Conservation (phyloP, 192 early-diverging fungal genomes). For the Coemansia sp. region DNA sequence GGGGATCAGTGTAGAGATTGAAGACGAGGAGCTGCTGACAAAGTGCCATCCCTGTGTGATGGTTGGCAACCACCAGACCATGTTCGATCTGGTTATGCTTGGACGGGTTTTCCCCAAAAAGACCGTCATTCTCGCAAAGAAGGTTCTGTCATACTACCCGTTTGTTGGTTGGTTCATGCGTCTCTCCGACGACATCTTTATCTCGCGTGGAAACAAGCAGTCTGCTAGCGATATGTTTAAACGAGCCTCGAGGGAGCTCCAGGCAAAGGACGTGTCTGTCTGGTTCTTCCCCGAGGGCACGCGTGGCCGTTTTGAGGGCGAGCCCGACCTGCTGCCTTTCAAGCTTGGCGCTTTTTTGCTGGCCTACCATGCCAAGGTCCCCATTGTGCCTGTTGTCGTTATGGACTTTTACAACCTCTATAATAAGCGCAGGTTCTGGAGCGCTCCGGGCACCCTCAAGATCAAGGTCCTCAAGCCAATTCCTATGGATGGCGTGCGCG, state of each 20-base stretch:
- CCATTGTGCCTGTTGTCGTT: constrained; percentile 85
- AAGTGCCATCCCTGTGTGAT: constrained; percentile 62
- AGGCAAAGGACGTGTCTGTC: constrained; percentile 73
- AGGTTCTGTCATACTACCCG: constrained; percentile 70
- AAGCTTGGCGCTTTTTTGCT: constrained; percentile 95
- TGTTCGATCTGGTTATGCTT: constrained; percentile 73
- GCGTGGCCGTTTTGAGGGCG: constrained; percentile 68
- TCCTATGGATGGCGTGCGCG: constrained; percentile 35
- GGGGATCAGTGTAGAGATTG: constrained; percentile 63
- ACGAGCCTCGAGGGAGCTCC: constrained; percentile 73
- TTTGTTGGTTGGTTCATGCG: constrained; percentile 74
- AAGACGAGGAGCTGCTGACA: constrained; percentile 59
- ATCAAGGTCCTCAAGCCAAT: constrained; percentile 53
- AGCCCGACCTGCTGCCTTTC: constrained; percentile 75
- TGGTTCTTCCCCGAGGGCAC: constrained; percentile 97
- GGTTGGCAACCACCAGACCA: constrained; percentile 85
- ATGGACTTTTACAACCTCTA: constrained; percentile 64
- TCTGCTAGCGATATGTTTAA: constrained; percentile 81
- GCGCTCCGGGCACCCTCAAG: constrained; percentile 40
- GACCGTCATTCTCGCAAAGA: constrained; percentile 74
- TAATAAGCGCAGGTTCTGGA: constrained; percentile 42
- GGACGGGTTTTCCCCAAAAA: constrained; percentile 72
- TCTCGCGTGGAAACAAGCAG: constrained; percentile 81
- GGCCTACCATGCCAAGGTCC: constrained; percentile 85
- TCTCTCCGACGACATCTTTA: constrained; percentile 84